phyloP scores from a whole-genome alignment of 2,329 filamentous ascomycete species.

The Bipolaris victoriae region DNA sequence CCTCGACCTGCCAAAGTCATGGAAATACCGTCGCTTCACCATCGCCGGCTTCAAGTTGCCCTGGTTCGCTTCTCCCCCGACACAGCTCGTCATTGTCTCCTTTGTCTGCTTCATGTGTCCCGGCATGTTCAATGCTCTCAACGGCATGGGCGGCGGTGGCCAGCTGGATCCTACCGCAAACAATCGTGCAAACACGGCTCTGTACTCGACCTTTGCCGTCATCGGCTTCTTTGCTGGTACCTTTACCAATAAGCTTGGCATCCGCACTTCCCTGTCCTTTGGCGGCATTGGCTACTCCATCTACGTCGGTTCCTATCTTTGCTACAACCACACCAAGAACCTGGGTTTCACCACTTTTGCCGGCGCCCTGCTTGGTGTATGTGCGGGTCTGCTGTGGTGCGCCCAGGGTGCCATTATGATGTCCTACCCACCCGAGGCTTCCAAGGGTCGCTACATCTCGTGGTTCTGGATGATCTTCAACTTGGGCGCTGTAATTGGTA shows the following conservation, averaged over 20 bases:
- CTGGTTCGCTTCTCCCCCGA: conserved; percentile 58
- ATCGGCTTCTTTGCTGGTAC: conserved; percentile 71
- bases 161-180: conserved; percentile 59
- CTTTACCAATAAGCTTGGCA: conserved; percentile 76
- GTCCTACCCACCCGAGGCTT: conserved; percentile 79
- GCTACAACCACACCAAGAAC: conserved; percentile 71
- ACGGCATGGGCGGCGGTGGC: conserved; percentile 58
- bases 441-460: conserved; percentile 87
- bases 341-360: conserved; percentile 77
- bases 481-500: conserved; percentile 84
- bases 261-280: conserved; percentile 70
- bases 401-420: conserved; percentile 89
- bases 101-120: conserved; percentile 62
- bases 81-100: conserved; percentile 57
- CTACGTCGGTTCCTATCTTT: conserved; percentile 73
- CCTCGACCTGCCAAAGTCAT: conserved; percentile 50
- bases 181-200: conserved; percentile 71
- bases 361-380: conserved; percentile 76
- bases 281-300: conserved; percentile 79
- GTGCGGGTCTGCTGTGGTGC: conserved; percentile 80
- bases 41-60: conserved; percentile 52
- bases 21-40: conserved; percentile 56
- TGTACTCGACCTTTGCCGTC: conserved; percentile 74
- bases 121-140: conserved; percentile 61
- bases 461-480: conserved; percentile 98